Evolutionary conservation across 805 yeast genomes (phyloP).

Genomic region (Wickerhamiella sergipiensis): DNA sequence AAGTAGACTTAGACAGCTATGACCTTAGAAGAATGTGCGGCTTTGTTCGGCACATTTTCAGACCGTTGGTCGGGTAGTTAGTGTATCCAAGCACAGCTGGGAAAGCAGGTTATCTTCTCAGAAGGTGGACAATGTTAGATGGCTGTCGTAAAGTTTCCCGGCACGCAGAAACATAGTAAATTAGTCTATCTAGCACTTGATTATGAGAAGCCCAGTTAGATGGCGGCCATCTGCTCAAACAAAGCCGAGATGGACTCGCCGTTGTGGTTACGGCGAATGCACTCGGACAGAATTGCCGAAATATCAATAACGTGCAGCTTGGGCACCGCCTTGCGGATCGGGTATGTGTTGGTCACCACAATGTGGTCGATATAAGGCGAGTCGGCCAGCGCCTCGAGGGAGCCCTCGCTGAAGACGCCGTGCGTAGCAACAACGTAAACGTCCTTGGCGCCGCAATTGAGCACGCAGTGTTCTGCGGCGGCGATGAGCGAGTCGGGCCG

Average conservation of each 20-base stretch:
- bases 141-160: too few relatives aligned
- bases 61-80: too few relatives aligned
- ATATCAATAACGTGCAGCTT: conserved; percentile 85
- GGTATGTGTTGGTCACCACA: conserved; percentile 93
- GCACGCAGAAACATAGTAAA: too few relatives aligned
- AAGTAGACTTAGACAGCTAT: too few relatives aligned
- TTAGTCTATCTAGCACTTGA: too few relatives aligned
- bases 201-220: too few relatives aligned
- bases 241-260: conserved; percentile 93
- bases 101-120: too few relatives aligned
- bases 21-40: too few relatives aligned
- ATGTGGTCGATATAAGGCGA: conserved; percentile 79
- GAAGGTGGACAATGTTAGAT: too few relatives aligned
- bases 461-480: conserved; percentile 93
- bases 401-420: conserved; percentile 81
- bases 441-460: conserved; percentile 89
- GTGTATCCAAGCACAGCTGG: too few relatives aligned
- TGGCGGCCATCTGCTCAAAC: conserved; percentile 64
- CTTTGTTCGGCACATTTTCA: too few relatives aligned
- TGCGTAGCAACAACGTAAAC: conserved; percentile 92
- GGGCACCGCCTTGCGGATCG: conserved; percentile 52
- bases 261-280: conserved; percentile 95
- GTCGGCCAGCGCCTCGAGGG: conserved; percentile 64
- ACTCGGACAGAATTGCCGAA: conserved; percentile 91
- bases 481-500: conserved; percentile 88